phyloP scores from a whole-genome alignment of 2,329 filamentous ascomycete species.

The Hypoxylon sp. region DNA sequence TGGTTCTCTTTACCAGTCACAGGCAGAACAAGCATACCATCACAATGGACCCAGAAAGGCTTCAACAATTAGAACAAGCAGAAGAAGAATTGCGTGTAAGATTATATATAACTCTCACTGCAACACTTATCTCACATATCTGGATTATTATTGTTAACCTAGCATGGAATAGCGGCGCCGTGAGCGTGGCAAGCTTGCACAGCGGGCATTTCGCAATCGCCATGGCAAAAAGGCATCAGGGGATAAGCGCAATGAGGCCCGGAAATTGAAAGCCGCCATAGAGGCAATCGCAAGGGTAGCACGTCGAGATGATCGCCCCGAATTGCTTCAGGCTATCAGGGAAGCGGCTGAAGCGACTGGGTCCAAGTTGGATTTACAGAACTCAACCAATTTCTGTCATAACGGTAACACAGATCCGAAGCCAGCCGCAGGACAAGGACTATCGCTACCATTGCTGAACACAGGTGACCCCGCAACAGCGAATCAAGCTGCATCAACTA shows the following conservation, averaged over 20 bases:
- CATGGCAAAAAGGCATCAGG: slow-evolving; percentile 44
- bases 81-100: slow-evolving; percentile 36
- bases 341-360: slow-evolving; percentile 44
- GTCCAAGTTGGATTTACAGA: slow-evolving; percentile 37
- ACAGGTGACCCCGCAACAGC: neutral
- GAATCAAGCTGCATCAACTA: neutral
- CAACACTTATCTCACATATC: neutral
- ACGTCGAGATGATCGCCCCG: slow-evolving; percentile 33
- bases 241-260: slow-evolving; percentile 45
- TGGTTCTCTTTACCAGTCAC: neutral
- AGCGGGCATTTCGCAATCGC: slow-evolving; percentile 54
- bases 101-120: neutral
- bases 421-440: neutral
- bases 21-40: slow-evolving; percentile 4
- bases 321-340: slow-evolving; percentile 40
- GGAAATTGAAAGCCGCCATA: slow-evolving; percentile 46
- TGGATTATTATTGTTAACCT: slow-evolving; percentile 15
- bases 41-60: slow-evolving; percentile 30
- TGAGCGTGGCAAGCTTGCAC: slow-evolving; percentile 52
- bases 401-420: neutral
- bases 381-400: neutral
- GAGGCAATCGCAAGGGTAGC: slow-evolving; percentile 41
- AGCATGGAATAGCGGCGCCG: slow-evolving; percentile 48
- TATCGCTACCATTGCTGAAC: neutral
- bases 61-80: slow-evolving; percentile 31